Percentiles rank a stretch among this genome's conserved stretches.
These are phyloP conservation scores for Poteriospumella lacustris DNA, from an alignment of 108 stramenopile species.

Conservation along the genomic window DNA sequence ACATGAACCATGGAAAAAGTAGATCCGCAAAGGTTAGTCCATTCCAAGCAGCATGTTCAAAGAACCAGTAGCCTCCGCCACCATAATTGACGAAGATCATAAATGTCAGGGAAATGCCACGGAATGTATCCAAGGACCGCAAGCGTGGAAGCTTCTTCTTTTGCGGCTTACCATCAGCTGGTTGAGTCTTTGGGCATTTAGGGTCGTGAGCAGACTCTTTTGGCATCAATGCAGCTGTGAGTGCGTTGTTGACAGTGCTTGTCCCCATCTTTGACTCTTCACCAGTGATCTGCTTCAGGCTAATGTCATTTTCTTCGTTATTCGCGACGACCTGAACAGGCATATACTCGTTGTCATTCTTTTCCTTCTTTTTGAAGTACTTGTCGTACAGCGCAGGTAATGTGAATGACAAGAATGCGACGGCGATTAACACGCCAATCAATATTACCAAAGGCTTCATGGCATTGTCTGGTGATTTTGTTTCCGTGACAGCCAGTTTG, in stretches of 20 bases:
- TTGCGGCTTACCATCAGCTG: background rate
- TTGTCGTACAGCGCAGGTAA: background rate
- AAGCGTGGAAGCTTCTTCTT: no score
- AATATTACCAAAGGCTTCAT: background rate
- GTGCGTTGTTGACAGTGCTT: no score
- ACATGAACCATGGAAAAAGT: conserved; percentile 39
- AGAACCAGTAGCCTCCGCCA: conserved; percentile 40
- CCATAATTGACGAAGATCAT: conserved; percentile 47
- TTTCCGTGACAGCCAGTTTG: background rate
- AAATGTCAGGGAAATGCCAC: conserved; percentile 27
- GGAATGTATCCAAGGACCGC: conserved; percentile 26
- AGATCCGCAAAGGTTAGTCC: conserved; percentile 40
- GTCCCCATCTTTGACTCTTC: no score
- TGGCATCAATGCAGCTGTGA: no score
- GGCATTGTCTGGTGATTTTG: background rate
- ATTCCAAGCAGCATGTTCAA: conserved; percentile 38
- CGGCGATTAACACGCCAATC: background rate
- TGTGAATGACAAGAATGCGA: background rate
- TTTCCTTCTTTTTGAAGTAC: background rate
- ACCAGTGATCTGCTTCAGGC: no score
- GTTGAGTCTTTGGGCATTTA: no score
- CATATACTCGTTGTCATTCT: background rate
- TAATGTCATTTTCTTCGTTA: background rate
- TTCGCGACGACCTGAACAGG: background rate
- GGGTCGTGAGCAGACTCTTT: no score